phyloP scores from a whole-genome alignment of 1,284 basidiomycete genomes.

The Ustilago esculenta region DNA sequence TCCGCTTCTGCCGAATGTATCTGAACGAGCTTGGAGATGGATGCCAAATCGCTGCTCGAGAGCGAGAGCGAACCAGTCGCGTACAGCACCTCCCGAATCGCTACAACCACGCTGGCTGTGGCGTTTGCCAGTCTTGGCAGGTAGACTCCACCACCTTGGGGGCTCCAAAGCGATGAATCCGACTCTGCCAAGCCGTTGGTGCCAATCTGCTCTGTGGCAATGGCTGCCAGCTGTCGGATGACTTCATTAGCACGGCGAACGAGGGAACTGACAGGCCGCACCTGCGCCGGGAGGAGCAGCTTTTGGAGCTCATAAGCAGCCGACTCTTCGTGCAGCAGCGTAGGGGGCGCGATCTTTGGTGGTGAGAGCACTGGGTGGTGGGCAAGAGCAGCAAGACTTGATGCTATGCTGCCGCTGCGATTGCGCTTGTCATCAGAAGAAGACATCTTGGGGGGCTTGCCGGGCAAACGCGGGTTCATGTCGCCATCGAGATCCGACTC shows the following conservation, averaged over 20 bases:
- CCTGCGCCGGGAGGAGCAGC: conserved; percentile 17
- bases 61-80: conserved; percentile 48
- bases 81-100: conserved; percentile 50
- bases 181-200: conserved; percentile 39
- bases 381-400: conserved; percentile 19
- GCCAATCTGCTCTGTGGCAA: conserved; percentile 49
- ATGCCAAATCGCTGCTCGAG: conserved; percentile 32
- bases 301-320: conserved; percentile 46
- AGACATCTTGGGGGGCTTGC: conserved; percentile 31
- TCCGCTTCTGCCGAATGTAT: neutral
- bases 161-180: conserved; percentile 23
- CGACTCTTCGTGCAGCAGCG: conserved; percentile 40
- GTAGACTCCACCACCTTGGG: conserved; percentile 16
- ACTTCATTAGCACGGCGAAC: conserved; percentile 45
- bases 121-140: conserved; percentile 36
- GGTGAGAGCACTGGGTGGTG: conserved; percentile 35
- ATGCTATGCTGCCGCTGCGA: conserved; percentile 4
- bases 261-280: conserved; percentile 24
- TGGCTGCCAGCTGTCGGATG: conserved; percentile 41
- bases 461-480: conserved; percentile 32
- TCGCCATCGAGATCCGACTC: conserved; percentile 45
- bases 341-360: conserved; percentile 19
- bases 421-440: conserved; percentile 4
- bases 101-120: conserved; percentile 35
- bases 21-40: conserved; percentile 41